Conservation (phyloP, 73 alveolate species). For the Uronychia setigera region DNA sequence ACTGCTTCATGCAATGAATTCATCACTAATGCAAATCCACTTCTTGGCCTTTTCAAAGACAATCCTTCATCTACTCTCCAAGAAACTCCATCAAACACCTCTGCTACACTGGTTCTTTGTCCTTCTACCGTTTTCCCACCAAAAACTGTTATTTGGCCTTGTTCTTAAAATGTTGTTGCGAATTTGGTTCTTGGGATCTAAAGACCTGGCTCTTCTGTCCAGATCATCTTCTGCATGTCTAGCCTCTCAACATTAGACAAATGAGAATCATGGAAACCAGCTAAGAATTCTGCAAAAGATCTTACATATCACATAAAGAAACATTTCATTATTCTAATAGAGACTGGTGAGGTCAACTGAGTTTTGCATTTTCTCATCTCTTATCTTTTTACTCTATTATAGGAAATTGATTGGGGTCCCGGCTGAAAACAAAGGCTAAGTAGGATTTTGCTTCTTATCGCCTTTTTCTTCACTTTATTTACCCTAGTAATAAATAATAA, state of each 20-base stretch:
- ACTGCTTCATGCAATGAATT: conserved; percentile 41
- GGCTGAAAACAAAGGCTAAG: too few relatives aligned
- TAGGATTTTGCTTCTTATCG: too few relatives aligned
- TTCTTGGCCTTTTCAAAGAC: conserved; percentile 63
- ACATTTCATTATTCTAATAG: not conserved
- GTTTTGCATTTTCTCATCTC: too few relatives aligned
- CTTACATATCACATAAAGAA: not conserved
- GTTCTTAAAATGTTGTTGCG: conserved; percentile 54
- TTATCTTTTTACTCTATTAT: too few relatives aligned
- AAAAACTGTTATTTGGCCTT: conserved; percentile 20
- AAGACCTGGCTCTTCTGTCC: not conserved
- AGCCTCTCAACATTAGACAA: not conserved
- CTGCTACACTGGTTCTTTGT: conserved; percentile 63
- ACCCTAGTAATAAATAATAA: too few relatives aligned
- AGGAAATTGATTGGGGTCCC: too few relatives aligned
- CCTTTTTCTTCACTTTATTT: too few relatives aligned
- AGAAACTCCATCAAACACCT: conserved; percentile 67
- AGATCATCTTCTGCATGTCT: not conserved
- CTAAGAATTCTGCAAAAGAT: not conserved
- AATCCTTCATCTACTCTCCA: conserved; percentile 36
- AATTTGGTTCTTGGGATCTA: conserved; percentile 56
- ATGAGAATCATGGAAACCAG: not conserved
- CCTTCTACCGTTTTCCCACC: conserved; percentile 88
- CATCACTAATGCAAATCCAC: conserved; percentile 84
- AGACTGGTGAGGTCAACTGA: not conserved